Percentiles rank a stretch among this genome's conserved stretches.
Evolutionary conservation across 176 grass and related monocot species (phyloP).

Genomic region (Melocanna baccifera): DNA sequence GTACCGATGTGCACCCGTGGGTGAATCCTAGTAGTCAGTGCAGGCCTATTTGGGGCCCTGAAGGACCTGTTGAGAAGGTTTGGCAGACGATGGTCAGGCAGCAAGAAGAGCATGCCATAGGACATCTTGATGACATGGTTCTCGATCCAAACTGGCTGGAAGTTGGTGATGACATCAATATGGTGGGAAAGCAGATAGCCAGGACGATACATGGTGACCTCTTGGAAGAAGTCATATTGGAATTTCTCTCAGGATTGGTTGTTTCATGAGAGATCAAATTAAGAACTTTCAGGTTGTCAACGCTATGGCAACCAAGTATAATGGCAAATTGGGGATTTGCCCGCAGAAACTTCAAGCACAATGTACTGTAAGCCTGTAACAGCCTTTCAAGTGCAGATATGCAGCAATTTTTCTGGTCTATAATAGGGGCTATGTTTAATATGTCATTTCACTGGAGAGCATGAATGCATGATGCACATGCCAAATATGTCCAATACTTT

Average conservation of each 20-base stretch:
- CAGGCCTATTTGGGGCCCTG: conserved; percentile 32
- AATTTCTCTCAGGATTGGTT: conserved; percentile 21
- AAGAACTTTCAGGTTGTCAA: not conserved
- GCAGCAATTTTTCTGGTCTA: not conserved
- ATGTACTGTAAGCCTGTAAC: conserved; percentile 1
- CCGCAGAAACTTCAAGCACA: not conserved
- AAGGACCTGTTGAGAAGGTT: conserved; percentile 63
- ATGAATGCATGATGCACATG: not conserved
- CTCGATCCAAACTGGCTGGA: conserved; percentile 54
- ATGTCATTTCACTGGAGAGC: conserved; percentile 25
- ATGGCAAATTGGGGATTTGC: not conserved
- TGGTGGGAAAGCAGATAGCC: conserved; percentile 48
- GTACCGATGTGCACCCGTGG: conserved; percentile 44
- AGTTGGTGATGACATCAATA: conserved; percentile 34
- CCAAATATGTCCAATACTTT: not conserved
- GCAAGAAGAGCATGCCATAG: conserved; percentile 29
- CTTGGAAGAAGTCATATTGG: conserved; percentile 61
- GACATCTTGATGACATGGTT: conserved; percentile 46
- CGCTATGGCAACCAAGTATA: not conserved
- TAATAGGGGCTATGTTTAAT: conserved; percentile 14
- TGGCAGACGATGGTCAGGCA: conserved; percentile 48
- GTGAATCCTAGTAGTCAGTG: conserved; percentile 20
- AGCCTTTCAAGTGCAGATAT: conserved; percentile 9
- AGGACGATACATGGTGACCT: conserved; percentile 45
- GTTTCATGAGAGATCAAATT: not conserved